Evolutionary conservation across 1,284 basidiomycete genomes (phyloP).

Genomic region (Meripilus lineatus): DNA sequence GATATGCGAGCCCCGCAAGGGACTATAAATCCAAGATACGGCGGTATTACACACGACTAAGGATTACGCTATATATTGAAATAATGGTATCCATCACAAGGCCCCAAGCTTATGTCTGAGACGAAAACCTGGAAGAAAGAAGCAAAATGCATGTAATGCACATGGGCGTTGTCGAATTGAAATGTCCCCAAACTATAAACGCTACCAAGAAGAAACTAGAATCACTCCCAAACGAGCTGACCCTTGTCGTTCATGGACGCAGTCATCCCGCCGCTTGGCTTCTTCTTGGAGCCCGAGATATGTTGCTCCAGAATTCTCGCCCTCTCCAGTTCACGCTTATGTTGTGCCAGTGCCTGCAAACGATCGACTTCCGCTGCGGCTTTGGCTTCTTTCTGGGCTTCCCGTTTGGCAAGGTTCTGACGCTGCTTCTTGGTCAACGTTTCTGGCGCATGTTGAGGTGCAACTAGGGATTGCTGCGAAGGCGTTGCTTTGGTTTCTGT

Average conservation of each 20-base stretch:
- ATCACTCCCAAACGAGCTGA: conserved; percentile 27
- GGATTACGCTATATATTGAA: no score
- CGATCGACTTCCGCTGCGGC: conserved; percentile 50
- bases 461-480: conserved; percentile 16
- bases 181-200: no score
- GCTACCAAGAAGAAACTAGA: no score
- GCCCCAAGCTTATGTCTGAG: no score
- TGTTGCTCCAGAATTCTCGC: conserved; percentile 48
- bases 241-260: conserved; percentile 27
- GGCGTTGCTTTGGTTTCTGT: no score
- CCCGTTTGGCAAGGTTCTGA: conserved; percentile 59
- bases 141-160: no score
- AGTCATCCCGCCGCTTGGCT: conserved; percentile 23
- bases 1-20: no score
- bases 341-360: conserved; percentile 45
- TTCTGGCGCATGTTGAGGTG: conserved; percentile 30
- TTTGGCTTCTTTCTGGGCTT: conserved; percentile 53
- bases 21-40: no score
- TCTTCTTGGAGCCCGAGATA: conserved; percentile 13
- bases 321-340: conserved; percentile 57
- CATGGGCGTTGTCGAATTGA: no score
- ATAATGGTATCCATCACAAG: no score
- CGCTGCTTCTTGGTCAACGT: conserved; percentile 60
- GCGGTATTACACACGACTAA: no score
- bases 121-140: no score